Evolutionary conservation across 2,329 filamentous ascomycete species (phyloP).

Genomic region (Coleophoma eucalyptorum): DNA sequence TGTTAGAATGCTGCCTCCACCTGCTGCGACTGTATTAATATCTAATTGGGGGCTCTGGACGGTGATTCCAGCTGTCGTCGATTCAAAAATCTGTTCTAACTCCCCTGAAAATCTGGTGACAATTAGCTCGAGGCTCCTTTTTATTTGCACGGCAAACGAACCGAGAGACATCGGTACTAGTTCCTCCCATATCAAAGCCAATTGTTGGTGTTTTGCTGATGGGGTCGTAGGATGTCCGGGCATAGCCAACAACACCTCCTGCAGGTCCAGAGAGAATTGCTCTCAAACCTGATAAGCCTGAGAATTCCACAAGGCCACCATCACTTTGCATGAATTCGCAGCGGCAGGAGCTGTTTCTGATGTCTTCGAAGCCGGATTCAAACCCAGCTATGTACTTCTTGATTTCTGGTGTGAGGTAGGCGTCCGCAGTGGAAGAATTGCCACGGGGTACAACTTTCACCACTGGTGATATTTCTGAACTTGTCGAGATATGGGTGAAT

Average conservation of each 20-base stretch:
- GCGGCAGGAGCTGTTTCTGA: constrained; percentile 48
- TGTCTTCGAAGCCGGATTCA: constrained; percentile 56
- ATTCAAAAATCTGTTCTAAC: constrained; percentile 71
- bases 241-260: constrained; percentile 68
- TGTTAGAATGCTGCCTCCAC: constrained; percentile 48
- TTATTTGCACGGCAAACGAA: constrained; percentile 38
- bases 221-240: constrained; percentile 80
- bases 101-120: constrained; percentile 51
- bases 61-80: constrained; percentile 65
- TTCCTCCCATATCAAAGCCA: constrained; percentile 84
- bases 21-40: constrained; percentile 65
- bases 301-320: constrained; percentile 37
- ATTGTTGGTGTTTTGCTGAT: constrained; percentile 79
- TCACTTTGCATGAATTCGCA: constrained; percentile 64
- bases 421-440: constrained; percentile 63
- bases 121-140: constrained; percentile 35
- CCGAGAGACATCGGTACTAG: constrained; percentile 67
- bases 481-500: constrained; percentile 61
- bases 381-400: constrained; percentile 64
- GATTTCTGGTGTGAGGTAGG: constrained; percentile 64
- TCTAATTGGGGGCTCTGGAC: constrained; percentile 71
- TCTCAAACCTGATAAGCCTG: constrained; percentile 55
- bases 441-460: constrained; percentile 64
- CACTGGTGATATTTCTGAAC: constrained; percentile 65
- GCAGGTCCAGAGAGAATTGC: constrained; percentile 64